Evolutionary conservation across 164 flowering plant species (phyloP).

Genomic region (Paratinospora sagittata): DNA sequence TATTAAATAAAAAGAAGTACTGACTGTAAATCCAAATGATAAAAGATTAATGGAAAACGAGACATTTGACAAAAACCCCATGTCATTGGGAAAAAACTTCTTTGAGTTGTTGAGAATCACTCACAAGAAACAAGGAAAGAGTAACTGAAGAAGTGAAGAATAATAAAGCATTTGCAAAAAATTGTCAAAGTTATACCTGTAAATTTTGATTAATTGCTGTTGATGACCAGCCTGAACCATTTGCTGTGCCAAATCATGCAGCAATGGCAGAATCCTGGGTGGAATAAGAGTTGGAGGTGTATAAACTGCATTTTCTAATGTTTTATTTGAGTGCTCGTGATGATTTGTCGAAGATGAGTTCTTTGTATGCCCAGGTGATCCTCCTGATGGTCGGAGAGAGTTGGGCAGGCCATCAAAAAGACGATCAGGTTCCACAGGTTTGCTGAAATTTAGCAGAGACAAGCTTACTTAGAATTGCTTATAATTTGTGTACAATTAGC

Average conservation of each 20-base stretch:
- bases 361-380: conserved; percentile 51
- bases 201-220: conserved; percentile 61
- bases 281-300: conserved; percentile 86
- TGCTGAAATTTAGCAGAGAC: conserved; percentile 47
- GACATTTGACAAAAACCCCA: no score
- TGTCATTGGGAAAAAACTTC: no score
- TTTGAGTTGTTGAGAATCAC: no score
- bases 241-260: conserved; percentile 79
- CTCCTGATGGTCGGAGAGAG: conserved; percentile 65
- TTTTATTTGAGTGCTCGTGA: conserved; percentile 39
- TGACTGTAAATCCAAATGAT: no score
- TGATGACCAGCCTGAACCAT: conserved; percentile 79
- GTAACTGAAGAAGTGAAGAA: background rate
- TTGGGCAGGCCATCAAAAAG: conserved; percentile 89
- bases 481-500: background rate
- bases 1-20: no score
- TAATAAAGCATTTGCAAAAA: background rate
- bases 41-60: no score
- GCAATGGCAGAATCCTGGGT: conserved; percentile 72
- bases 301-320: conserved; percentile 49
- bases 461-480: background rate
- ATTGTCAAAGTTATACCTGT: conserved; percentile 40
- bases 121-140: background rate
- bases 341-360: conserved; percentile 23
- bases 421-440: conserved; percentile 91